Evolutionary conservation across 2,329 filamentous ascomycete genomes (phyloP).

Genomic region (Fonsecaea pugnacius): DNA sequence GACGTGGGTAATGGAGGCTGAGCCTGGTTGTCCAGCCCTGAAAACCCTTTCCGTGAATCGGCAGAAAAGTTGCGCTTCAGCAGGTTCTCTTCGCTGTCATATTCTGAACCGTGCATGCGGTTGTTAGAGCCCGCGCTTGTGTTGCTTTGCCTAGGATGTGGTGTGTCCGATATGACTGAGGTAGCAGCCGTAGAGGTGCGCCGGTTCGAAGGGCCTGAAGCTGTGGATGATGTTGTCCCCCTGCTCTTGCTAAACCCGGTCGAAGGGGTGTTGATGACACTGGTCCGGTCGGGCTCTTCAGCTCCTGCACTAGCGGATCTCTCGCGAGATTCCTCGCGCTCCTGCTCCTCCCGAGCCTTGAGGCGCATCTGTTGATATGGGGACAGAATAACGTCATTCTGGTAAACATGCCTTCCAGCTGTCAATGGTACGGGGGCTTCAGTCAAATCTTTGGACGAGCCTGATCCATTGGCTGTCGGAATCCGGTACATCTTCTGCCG

Average conservation of each 20-base stretch:
- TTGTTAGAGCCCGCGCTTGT: slow-evolving; percentile 26
- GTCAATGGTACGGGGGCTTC: slow-evolving; percentile 39
- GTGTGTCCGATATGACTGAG: slow-evolving; percentile 77
- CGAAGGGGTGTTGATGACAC: slow-evolving; percentile 50
- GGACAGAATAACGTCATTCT: slow-evolving; percentile 81
- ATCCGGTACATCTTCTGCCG: slow-evolving; percentile 96
- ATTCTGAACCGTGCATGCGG: slow-evolving; percentile 20
- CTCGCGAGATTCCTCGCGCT: slow-evolving; percentile 45
- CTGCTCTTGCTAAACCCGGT: slow-evolving; percentile 73
- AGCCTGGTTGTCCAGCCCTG: slow-evolving; percentile 14
- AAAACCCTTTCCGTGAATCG: slow-evolving; percentile 28
- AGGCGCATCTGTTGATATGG: slow-evolving; percentile 77
- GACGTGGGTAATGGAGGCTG: slow-evolving; percentile 35
- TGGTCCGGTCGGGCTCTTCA: slow-evolving; percentile 31
- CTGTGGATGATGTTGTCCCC: slow-evolving; percentile 83
- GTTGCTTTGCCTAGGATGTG: slow-evolving; percentile 38
- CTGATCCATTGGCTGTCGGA: slow-evolving; percentile 51
- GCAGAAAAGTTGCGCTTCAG: slow-evolving; percentile 27
- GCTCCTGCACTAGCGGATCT: slow-evolving; percentile 43
- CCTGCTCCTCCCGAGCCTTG: slow-evolving; percentile 56
- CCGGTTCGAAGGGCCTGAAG: slow-evolving; percentile 69
- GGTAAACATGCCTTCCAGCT: slow-evolving; percentile 72
- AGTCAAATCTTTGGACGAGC: slow-evolving; percentile 29
- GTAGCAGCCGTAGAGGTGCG: slow-evolving; percentile 86
- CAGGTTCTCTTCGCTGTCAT: slow-evolving; percentile 26